Base-by-base conservation (phyloP, 768 basidiomycete species). In the Suillus subluteus region DNA sequence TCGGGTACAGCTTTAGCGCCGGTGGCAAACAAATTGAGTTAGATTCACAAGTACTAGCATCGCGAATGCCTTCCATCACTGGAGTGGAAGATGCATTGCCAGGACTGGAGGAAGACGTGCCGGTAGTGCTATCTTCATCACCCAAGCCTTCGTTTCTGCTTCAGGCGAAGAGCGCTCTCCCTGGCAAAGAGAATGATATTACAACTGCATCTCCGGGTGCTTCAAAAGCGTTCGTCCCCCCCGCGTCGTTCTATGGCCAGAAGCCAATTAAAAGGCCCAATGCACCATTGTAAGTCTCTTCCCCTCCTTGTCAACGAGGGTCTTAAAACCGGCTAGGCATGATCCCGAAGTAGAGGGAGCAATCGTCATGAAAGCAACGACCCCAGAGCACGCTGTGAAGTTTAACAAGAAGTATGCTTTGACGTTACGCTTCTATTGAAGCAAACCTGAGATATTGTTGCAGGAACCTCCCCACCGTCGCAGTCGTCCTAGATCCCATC, bases 401-500 rank as follows among this genome's bases (percentile, higher is more conserved):
- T 88, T 83, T 73, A 95, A 94, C 76, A 90, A 87, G 74, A 91
- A 88, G 93, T 94, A 62, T 26, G 74, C 64, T 55, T 48, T 56
- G 4, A 44, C 58, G n/a, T n/a, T 62, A 52, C 61, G 41, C 38
- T 46, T 50, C 59, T 21, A 61, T 21, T 56, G 37, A 21, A 63
- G 41, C 40, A 26, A 23, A 48, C 46, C 54, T 71, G 44, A 64
- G 3, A 44, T 41, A 67, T 62, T 30, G 58, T 44, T 44, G 21
- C 63, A 95, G 94, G 74, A 82, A 85, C 64, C 71, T 85, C 15
- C 83, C 89, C 6, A 75, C 95, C 13, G 85, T 93, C 13, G 86
- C 89, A 63, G 96, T 99, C 5, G 96, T 99, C 3, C 75, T 99
- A 37, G 97, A 99, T 74, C 97, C 96, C 2, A 79, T 92, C n/a